Evolutionary conservation across 306 rosid genomes (phyloP).

Genomic region (Ceratonia siliqua): DNA sequence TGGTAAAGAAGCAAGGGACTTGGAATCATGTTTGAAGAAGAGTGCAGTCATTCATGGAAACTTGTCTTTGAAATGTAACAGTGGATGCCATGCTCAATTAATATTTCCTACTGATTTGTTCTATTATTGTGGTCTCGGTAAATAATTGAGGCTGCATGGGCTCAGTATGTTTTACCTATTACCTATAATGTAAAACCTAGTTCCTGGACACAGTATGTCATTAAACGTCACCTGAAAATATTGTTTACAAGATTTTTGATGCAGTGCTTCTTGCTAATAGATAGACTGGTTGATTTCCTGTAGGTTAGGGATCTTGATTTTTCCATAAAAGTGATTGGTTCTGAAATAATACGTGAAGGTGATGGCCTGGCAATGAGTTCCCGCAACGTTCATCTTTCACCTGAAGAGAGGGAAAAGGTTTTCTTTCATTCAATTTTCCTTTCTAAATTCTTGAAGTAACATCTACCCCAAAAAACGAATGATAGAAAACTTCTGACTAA

Average conservation of each 20-base stretch:
- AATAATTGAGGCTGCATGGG: neutral
- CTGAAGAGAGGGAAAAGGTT: constrained; percentile 78
- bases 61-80: neutral
- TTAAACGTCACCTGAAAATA: neutral
- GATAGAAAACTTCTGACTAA: neutral
- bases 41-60: neutral
- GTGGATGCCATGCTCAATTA: neutral
- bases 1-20: neutral
- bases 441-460: neutral
- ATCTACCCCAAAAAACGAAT: neutral
- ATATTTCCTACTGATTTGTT: neutral
- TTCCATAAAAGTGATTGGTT: constrained; percentile 66
- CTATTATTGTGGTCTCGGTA: neutral
- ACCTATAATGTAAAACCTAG: neutral
- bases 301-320: constrained; percentile 97
- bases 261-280: constrained; percentile 9
- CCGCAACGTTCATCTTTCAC: constrained; percentile 81
- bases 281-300: constrained; percentile 26
- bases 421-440: neutral
- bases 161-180: neutral
- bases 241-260: neutral
- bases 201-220: neutral
- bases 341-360: constrained; percentile 60
- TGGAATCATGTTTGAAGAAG: neutral
- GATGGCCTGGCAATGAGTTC: constrained; percentile 98